Conservation (phyloP, 352 stramenopile genomes). For the Globisporangium recalcitrans region DNA sequence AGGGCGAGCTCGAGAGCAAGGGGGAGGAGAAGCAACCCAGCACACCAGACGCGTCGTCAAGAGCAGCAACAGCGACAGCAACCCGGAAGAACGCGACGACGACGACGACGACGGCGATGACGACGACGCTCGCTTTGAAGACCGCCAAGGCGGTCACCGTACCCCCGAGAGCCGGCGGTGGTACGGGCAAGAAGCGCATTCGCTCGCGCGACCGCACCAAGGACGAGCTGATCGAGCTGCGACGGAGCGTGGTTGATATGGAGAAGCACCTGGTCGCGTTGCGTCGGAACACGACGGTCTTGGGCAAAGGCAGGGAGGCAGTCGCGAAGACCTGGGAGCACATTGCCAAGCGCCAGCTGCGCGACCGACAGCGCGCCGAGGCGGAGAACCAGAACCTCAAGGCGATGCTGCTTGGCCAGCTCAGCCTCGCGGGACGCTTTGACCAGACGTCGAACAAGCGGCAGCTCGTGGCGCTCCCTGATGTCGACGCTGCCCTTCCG, state of each 20-base stretch:
- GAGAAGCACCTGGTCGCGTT: slow-evolving; percentile 14
- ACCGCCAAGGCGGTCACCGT: not conserved
- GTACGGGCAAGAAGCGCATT: slow-evolving; percentile 12
- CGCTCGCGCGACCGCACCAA: slow-evolving; percentile 14
- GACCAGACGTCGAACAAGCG: slow-evolving; percentile 19
- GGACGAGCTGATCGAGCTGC: slow-evolving; percentile 14
- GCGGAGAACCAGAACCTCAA: slow-evolving; percentile 17
- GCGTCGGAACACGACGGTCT: slow-evolving; percentile 12
- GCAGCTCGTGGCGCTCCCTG: slow-evolving; percentile 11
- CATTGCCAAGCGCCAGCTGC: slow-evolving; percentile 13
- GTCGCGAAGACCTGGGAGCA: slow-evolving; percentile 11
- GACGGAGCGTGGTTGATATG: slow-evolving; percentile 5
- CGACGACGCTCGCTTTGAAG: not conserved
- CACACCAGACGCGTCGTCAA: not conserved
- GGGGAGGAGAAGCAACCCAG: too few species aligned
- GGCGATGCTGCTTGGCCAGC: slow-evolving; percentile 17
- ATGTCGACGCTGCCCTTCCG: too few species aligned
- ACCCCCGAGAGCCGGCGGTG: not conserved
- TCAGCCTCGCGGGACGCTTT: slow-evolving; percentile 10
- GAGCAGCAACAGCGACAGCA: not conserved
- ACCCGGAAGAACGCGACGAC: not conserved
- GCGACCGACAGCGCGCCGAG: slow-evolving; percentile 12
- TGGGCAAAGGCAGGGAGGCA: slow-evolving; percentile 10
- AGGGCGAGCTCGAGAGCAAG: not conserved
- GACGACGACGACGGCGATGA: too few species aligned